phyloP scores from a whole-genome alignment of 352 stramenopile species.

The Pythium dissotocum region DNA sequence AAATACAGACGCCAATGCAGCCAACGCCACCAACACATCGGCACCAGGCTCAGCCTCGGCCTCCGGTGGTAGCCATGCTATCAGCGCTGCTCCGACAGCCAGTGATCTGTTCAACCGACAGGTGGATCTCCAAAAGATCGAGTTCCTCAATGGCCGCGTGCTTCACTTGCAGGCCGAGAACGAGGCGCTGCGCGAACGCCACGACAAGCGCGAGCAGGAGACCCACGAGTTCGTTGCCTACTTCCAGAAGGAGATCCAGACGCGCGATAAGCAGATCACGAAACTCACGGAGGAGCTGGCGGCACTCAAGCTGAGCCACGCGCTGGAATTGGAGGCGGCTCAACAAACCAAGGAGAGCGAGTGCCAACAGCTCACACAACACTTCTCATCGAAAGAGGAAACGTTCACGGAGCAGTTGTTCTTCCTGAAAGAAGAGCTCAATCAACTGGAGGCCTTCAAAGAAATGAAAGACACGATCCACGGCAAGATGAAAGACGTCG shows the following conservation, averaged over 20 bases:
- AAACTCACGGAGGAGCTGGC: constrained; percentile 86
- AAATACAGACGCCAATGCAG: not conserved
- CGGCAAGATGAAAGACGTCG: constrained; percentile 55
- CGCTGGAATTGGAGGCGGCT: constrained; percentile 57
- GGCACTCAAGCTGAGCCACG: constrained; percentile 53
- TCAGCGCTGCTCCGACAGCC: constrained; percentile 29
- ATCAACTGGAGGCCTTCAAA: constrained; percentile 64
- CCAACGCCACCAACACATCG: not conserved
- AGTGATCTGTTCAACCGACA: constrained; percentile 68
- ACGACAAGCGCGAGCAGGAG: constrained; percentile 90
- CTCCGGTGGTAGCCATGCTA: not conserved
- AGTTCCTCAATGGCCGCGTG: constrained; percentile 60
- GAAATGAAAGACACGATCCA: constrained; percentile 71
- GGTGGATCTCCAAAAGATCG: constrained; percentile 63
- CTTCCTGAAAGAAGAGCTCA: constrained; percentile 64
- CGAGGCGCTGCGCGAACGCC: constrained; percentile 66
- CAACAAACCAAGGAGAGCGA: constrained; percentile 48
- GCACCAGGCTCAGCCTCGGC: not conserved
- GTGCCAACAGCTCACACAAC: constrained; percentile 47
- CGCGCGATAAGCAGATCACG: constrained; percentile 68
- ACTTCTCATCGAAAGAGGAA: constrained; percentile 50
- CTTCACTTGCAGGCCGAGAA: constrained; percentile 76
- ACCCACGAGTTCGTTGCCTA: constrained; percentile 95
- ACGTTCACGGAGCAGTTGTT: constrained; percentile 55
- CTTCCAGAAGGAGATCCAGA: constrained; percentile 93